Evolutionary conservation across 768 basidiomycete genomes (phyloP), one percentile per base, ranked within the genome.

Genomic region (Strobilomyces confusus): DNA sequence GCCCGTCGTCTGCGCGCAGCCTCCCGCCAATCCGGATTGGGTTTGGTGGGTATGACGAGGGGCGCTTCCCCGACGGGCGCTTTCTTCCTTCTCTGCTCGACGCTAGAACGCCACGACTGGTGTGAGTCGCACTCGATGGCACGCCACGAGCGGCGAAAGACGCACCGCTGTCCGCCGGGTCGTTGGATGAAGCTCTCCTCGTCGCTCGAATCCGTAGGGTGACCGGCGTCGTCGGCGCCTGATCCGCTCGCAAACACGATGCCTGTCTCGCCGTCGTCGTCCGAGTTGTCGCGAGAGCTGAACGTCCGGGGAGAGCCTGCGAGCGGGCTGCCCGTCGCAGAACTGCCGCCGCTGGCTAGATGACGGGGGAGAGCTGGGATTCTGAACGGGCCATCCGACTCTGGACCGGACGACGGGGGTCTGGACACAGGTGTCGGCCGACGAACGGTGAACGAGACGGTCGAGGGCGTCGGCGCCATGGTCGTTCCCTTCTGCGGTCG

Each of bases 11-110:
- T 85, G 38, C 87, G 77, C 15, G 90, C 89, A 9, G 83, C 71
- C 48, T 84, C 87, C 38, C 92, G 76, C 95, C 95, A 99, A 66
- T 99, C 95, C 25, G 83, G 80, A 63, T 98, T 95, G 61, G 92
- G 76, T 42, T 91, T 75, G 1, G 92, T 76, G 15, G 95, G 86
- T 42, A 99, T 98, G 34, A 97, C 83, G 9, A 97, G 78, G 0
- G 89, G 89, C 5, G 75, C 80, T 37, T 80, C 66, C 12, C 78
- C 71, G 47, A 67, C 74, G 1, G 41, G n/a, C 4, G 0, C 25
- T 56, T 75, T 75, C 38, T 72, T 77, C 38, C 48, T 71, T 50
- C 75, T 73, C 51, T 75, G 76, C 58, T 73, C 71, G 29, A 79
- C 61, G 51, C 79, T 84, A 60, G 47, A 59, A 62, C 51, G 47